phyloP scores from a whole-genome alignment of 495 filamentous ascomycete genomes.

The Daldinia childiae region DNA sequence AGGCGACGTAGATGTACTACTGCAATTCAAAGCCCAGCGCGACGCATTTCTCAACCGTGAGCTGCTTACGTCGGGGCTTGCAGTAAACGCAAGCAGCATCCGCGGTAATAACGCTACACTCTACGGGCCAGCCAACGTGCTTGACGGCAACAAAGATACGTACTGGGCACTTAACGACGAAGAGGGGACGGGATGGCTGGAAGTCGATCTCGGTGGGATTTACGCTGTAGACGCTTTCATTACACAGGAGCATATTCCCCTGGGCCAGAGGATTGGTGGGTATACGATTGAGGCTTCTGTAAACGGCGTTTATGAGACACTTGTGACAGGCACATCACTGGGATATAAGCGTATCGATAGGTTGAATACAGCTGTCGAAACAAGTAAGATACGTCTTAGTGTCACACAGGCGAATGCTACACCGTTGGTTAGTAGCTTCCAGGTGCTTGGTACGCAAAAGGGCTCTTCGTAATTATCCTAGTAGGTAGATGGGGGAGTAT shows the following conservation, averaged over 20 bases:
- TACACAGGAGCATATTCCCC: slow-evolving; percentile 41
- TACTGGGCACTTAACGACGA: slow-evolving; percentile 40
- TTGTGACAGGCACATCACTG: slow-evolving; percentile 41
- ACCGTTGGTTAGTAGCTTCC: slow-evolving; percentile 37
- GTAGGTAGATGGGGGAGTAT: no score
- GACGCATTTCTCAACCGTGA: slow-evolving; percentile 37
- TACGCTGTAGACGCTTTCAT: slow-evolving; percentile 39
- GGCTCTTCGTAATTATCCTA: neutral
- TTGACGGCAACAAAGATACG: slow-evolving; percentile 31
- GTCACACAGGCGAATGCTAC: slow-evolving; percentile 44
- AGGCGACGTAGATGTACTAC: slow-evolving; percentile 31
- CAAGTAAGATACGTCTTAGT: slow-evolving; percentile 30
- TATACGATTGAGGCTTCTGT: slow-evolving; percentile 36
- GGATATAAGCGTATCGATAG: slow-evolving; percentile 45
- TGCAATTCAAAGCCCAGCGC: slow-evolving; percentile 36
- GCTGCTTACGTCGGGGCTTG: slow-evolving; percentile 18
- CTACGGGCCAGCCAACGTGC: slow-evolving; percentile 39
- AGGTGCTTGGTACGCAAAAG: slow-evolving; percentile 33
- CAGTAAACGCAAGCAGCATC: slow-evolving; percentile 38
- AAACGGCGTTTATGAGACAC: slow-evolving; percentile 30
- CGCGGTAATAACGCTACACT: slow-evolving; percentile 27
- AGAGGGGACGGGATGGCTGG: slow-evolving; percentile 35
- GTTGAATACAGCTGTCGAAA: slow-evolving; percentile 19
- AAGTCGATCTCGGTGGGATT: slow-evolving; percentile 29
- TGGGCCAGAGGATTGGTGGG: slow-evolving; percentile 43